Evolutionary conservation across 139 green algal genomes (phyloP), one percentile per base, ranked within the genome.

Genomic region (Marvania coccoides): DNA sequence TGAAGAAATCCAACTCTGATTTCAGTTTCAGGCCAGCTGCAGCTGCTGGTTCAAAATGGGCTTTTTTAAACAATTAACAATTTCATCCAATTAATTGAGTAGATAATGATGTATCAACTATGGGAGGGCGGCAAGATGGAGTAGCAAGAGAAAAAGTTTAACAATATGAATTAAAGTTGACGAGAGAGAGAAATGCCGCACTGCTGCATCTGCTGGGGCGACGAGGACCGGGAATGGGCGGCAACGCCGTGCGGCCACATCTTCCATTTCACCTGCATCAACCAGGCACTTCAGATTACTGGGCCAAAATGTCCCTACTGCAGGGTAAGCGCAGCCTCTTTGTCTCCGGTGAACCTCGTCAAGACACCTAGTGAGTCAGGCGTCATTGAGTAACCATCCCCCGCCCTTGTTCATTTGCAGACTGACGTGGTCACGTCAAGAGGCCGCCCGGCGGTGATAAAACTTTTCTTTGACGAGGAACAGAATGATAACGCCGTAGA

Each of bases 181-280:
- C 19, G 19, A 19, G 19, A 51, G 19, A 28, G 19, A 51, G 57
- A 10, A 12, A 13, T 23, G 34, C 34, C 34, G 42, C 34, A 5
- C 48, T 14, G 61, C 2, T 13, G 31, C 30, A 58, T n/a, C 24
- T 38, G 15, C 14, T 10, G 3, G 19, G 19, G 3, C 6, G 40
- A 12, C 10, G 12, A 62, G 5, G 12, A 3, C 13, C n/a, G 23
- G 28, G 2, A 19, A 30, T 13, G 23, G 6, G 51, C 23, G 24
- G 47, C 64, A n/a, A 19, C 47, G 14, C 30, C n/a, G 6, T 76
- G 69, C 39, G 69, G 69, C 19, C 69, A 76, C 34, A 60, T 76
- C 29, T 66, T 76, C 35, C 69, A 76, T 48, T 51, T 54, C 1
- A 45, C 54, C 42, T 76, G 69, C 47, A 5, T 66, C 6, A 42